Conservation (phyloP, 768 basidiomycete species). For the Termitomyces sp. region DNA sequence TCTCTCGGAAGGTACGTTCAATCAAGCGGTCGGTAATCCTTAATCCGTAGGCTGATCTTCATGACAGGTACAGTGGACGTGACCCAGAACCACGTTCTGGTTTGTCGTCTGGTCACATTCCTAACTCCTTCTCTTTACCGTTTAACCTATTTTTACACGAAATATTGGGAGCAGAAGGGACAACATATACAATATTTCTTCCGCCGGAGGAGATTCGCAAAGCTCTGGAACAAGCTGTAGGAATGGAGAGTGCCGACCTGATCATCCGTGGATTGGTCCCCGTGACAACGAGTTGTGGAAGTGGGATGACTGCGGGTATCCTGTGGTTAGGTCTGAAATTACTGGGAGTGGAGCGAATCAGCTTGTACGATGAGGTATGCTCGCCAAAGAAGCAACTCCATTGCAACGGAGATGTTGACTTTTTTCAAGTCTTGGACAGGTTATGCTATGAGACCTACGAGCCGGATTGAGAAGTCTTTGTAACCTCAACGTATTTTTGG, state of each 20-base stretch:
- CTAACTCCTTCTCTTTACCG: slow-evolving; percentile 77
- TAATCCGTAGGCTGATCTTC: background rate
- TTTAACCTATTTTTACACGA: slow-evolving; percentile 69
- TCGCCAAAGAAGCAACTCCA: background rate
- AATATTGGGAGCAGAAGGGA: slow-evolving; percentile 29
- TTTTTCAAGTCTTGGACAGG: slow-evolving; percentile 84
- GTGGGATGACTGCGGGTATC: slow-evolving; percentile 96
- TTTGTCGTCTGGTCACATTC: slow-evolving; percentile 89
- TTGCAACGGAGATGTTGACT: background rate
- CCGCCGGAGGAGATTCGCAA: slow-evolving; percentile 50
- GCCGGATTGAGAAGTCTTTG: slow-evolving; percentile 45
- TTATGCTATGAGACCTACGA: slow-evolving; percentile 73
- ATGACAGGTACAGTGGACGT: slow-evolving; percentile 64
- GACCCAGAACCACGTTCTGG: slow-evolving; percentile 88
- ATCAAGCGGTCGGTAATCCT: background rate
- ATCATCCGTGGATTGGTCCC: slow-evolving; percentile 55
- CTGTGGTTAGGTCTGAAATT: slow-evolving; percentile 90
- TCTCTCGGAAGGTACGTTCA: slow-evolving; percentile 64
- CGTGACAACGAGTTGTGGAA: slow-evolving; percentile 82
- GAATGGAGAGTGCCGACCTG: slow-evolving; percentile 44
- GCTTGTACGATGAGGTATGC: slow-evolving; percentile 92
- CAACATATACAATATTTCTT: slow-evolving; percentile 55
- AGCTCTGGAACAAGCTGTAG: slow-evolving; percentile 60
- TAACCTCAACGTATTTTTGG: background rate
- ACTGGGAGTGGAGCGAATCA: slow-evolving; percentile 52